phyloP scores from a whole-genome alignment of 176 grass and related monocot genomes.

The Triticum monococcum region DNA sequence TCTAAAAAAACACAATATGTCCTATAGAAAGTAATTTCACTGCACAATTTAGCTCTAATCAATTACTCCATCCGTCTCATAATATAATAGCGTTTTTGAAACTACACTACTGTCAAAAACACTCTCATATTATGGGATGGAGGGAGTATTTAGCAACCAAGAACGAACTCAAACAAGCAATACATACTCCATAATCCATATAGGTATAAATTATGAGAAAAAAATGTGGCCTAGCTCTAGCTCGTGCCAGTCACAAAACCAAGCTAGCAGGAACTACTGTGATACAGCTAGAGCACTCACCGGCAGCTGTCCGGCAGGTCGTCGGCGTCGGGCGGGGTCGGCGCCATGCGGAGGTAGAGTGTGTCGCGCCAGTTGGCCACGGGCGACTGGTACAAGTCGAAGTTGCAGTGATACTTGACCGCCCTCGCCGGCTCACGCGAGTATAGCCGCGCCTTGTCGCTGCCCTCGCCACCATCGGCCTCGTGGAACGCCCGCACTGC shows the following conservation, averaged over 20 bases:
- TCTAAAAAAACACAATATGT: too few species aligned
- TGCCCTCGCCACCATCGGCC: conserved; percentile 24
- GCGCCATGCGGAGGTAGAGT: conserved; percentile 54
- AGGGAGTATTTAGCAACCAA: too few species aligned
- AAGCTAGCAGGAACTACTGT: too few species aligned
- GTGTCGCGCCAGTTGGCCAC: conserved; percentile 73
- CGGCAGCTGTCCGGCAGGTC: conserved; percentile 44
- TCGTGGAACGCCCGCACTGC: conserved; percentile 48
- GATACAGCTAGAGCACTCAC: neutral
- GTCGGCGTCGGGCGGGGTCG: conserved; percentile 30
- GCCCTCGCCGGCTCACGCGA: neutral
- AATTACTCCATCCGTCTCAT: too few species aligned
- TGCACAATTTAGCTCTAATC: too few species aligned
- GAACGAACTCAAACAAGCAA: too few species aligned
- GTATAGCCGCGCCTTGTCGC: conserved; percentile 41
- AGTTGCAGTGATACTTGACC: conserved; percentile 59
- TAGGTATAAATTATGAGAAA: too few species aligned
- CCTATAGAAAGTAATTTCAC: too few species aligned
- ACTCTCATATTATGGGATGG: too few species aligned
- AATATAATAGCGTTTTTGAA: too few species aligned
- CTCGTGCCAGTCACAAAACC: neutral
- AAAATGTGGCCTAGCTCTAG: neutral
- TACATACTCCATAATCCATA: too few species aligned
- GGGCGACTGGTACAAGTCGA: conserved; percentile 47
- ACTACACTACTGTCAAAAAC: too few species aligned